These are phyloP conservation scores for Cladosporium velox DNA, from an alignment of 2,329 filamentous ascomycete species.

Conservation along the genomic window DNA sequence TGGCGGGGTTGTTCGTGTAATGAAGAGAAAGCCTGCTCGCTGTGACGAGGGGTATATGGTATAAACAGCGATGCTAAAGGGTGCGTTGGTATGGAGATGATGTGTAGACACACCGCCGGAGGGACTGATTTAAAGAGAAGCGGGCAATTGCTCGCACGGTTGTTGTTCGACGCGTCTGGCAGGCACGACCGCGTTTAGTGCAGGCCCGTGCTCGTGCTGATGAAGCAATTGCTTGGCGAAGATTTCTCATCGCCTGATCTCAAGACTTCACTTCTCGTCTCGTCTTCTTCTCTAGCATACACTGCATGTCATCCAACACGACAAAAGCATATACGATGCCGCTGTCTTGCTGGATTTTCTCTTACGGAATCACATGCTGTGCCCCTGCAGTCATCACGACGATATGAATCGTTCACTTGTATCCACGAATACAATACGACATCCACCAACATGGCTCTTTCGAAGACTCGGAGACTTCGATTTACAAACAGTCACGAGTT, in stretches of 20 bases:
- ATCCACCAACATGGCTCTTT: constrained; percentile 82
- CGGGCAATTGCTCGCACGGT: constrained; percentile 11
- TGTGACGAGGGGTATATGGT: not conserved
- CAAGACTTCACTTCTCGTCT: constrained; percentile 4
- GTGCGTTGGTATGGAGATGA: constrained; percentile 20
- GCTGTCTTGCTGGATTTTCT: not conserved
- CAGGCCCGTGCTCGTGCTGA: constrained; percentile 8
- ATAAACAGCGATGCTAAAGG: not conserved
- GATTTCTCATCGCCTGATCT: constrained; percentile 17
- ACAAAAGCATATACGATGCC: not conserved
- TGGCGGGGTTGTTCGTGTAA: constrained; percentile 9
- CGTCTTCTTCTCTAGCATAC: constrained; percentile 3
- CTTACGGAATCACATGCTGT: not conserved
- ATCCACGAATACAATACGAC: not conserved
- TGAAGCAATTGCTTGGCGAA: constrained; percentile 15
- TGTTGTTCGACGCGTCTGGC: constrained; percentile 7
- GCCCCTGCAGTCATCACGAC: not conserved
- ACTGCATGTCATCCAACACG: not conserved
- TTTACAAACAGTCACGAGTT: constrained; percentile 75
- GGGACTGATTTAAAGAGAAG: constrained; percentile 15
- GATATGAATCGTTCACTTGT: not conserved
- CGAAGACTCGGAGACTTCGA: constrained; percentile 80
- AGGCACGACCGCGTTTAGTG: constrained; percentile 4
- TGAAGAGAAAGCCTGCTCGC: not conserved
- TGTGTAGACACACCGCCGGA: constrained; percentile 12